Percentiles rank a stretch among this genome's conserved stretches.
Conservation (phyloP, 495 filamentous ascomycete species). For the Aspergillus indologenus region DNA sequence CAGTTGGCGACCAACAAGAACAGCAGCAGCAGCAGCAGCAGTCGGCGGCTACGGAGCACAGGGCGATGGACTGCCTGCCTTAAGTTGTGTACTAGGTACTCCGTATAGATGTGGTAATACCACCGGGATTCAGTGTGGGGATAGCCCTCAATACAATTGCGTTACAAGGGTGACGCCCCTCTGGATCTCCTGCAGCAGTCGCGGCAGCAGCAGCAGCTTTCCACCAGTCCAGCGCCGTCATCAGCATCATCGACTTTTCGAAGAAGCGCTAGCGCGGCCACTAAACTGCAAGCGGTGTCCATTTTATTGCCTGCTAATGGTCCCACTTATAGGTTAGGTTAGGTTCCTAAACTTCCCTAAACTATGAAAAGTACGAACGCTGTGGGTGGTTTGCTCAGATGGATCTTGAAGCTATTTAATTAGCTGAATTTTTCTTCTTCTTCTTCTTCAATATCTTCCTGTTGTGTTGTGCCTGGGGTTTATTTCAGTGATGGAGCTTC, state of each 20-base stretch:
- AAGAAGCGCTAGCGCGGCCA: slow-evolving; percentile 8
- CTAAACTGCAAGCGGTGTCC: slow-evolving; percentile 20
- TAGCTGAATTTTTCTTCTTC: no score
- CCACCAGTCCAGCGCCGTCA: slow-evolving; percentile 4
- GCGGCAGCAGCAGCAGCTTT: neutral
- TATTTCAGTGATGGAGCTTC: no score
- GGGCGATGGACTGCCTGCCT: no score
- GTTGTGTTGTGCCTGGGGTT: no score
- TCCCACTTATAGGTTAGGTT: slow-evolving; percentile 13
- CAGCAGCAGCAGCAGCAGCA: neutral
- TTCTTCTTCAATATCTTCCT: no score
- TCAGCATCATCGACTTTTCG: slow-evolving; percentile 14
- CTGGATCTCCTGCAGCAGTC: slow-evolving; percentile 5
- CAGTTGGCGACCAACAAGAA: neutral
- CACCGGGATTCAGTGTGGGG: neutral
- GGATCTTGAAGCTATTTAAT: no score
- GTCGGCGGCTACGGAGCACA: neutral
- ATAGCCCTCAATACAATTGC: neutral
- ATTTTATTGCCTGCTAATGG: slow-evolving; percentile 8
- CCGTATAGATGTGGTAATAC: neutral
- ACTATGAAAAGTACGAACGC: neutral
- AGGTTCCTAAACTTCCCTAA: neutral
- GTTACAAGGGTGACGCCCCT: slow-evolving; percentile 3
- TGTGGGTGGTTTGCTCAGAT: no score
- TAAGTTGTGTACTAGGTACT: no score